Evolutionary conservation across 805 yeast species (phyloP), one percentile per base, ranked within the genome.

Genomic region (Pachysolen tannophilus): DNA sequence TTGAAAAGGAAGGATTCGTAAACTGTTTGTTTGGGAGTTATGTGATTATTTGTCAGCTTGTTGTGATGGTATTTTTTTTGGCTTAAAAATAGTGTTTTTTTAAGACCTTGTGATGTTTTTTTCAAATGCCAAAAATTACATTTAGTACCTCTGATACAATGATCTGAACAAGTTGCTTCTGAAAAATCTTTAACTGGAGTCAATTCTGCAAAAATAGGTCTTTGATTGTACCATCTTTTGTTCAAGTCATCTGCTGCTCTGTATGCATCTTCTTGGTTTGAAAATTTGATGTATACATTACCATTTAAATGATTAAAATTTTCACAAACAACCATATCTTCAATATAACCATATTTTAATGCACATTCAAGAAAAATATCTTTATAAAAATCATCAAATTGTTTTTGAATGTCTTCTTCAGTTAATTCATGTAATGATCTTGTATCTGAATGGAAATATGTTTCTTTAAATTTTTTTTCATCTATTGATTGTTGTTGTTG

Each of bases 41-140:
- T 17, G n/a, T n/a, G n/a, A n/a, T n/a, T n/a, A n/a, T n/a, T n/a
- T n/a, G n/a, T n/a, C n/a, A n/a, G n/a, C 28, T 39, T 41, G 26
- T 45, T 25, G 17, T 49, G 25, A 8, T 41, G 35, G 16, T 50
- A 43, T 43, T 63, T 66, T 15, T 56, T 58, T 44, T 65, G 72
- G 3, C 67, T 52, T 24, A 46, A 45, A 32, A 46, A 47, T 36
- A 83, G 56, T 10, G 60, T 65, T 5, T 46, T 51, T 30, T 64
- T 53, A 20, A 78, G 49, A 10, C 54, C 61, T 6, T 49, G 48
- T 2, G 71, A 51, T 0, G 94, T 85, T 26, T 66, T 56, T 46
- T 78, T 65, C 3, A 79, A 67, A 55, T 88, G 97, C 72, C 86
- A 81, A 55, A 83, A 87, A 55, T 88, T 88, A 58, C 97, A 88